Evolutionary conservation across 805 yeast species (phyloP).

Genomic region (Hanseniaspora hatyaiensis): DNA sequence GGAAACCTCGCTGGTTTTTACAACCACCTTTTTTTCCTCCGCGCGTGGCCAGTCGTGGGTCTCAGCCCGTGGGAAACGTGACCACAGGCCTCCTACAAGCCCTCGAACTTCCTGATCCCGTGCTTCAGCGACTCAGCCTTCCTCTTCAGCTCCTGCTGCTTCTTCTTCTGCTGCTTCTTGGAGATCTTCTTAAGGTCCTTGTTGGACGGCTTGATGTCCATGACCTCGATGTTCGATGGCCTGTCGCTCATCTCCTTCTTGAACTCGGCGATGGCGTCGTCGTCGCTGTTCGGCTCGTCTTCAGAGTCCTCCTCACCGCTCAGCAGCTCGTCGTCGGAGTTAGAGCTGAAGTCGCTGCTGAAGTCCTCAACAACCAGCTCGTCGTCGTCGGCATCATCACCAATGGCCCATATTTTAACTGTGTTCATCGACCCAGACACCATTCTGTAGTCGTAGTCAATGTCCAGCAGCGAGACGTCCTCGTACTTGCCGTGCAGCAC

Average conservation of each 20-base stretch:
- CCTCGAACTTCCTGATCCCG: constrained; percentile 57
- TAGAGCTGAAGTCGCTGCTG: constrained; percentile 16
- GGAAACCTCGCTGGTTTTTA: too few species aligned
- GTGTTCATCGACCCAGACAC: constrained; percentile 76
- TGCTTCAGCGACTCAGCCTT: constrained; percentile 38
- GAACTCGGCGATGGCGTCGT: constrained; percentile 11
- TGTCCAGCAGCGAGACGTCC: constrained; percentile 64
- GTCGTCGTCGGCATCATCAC: constrained; percentile 26
- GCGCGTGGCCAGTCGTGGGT: too few species aligned
- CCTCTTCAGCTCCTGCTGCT: constrained; percentile 18
- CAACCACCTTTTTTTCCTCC: too few species aligned
- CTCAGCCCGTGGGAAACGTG: too few species aligned
- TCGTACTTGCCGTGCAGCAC: constrained; percentile 59
- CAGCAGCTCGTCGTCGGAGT: too few species aligned
- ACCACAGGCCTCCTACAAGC: constrained; percentile 28
- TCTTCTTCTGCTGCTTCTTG: constrained; percentile 18
- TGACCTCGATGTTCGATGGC: constrained; percentile 4
- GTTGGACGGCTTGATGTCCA: constrained; percentile 19
- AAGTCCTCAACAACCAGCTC: constrained; percentile 21
- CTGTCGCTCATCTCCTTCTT: constrained; percentile 7
- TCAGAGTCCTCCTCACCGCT: constrained; percentile 25
- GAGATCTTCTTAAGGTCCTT: constrained; percentile 19
- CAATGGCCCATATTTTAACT: constrained; percentile 60
- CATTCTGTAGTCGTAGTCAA: constrained; percentile 69
- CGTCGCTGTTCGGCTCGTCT: constrained; percentile 20